Base-by-base conservation (phyloP, 2,329 filamentous ascomycete genomes). In the Stachybotrys echinatus region DNA sequence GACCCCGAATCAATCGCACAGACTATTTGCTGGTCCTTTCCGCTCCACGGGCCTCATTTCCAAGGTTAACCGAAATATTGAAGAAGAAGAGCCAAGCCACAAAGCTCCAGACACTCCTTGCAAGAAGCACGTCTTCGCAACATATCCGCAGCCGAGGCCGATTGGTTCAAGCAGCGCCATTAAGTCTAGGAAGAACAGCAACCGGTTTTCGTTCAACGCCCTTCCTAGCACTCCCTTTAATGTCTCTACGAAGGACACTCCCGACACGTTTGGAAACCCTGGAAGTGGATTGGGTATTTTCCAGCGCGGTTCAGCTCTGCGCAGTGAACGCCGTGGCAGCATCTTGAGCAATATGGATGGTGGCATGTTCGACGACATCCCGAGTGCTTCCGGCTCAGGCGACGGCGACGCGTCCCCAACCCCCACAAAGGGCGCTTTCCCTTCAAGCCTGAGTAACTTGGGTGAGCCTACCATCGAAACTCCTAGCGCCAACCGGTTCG, bases 41-140 rank as follows among this genome's bases (percentile, higher is more conserved):
- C 91, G 90, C 76, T 97, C 94, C 1, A 97, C 94, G 1, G 92
- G 92, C 2, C 74, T 99, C 23, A 87, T 99, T 48, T 96, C 94
- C 12, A 99, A 99, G 72, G 89, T 95, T 67, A 95, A 94, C 62
- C 85, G 89, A 50, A 85, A 89, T 65, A 81, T 85, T 0, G 89
- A 96, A 57, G 80, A 89, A 47, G 80, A 74, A 66, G 61, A 55
- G 70, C 74, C 62, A 69, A 72, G 77, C 67, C 84, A 86, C 63
- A 73, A 81, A 61, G 79, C 81, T 23, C 92, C 95, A 76, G 94
- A 97, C 64, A 99, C 94, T 2, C 94, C 94, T 1, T 97, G 94
- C 70, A 99, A 97, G 74, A 91, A 94, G 64, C 85, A 87, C 48
- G 72, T 86, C 50, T 82, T 92, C 70, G 77, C 87, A 59, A 82